Evolutionary conservation across 441 rosid genomes (phyloP).

Genomic region (Adansonia grandidieri): DNA sequence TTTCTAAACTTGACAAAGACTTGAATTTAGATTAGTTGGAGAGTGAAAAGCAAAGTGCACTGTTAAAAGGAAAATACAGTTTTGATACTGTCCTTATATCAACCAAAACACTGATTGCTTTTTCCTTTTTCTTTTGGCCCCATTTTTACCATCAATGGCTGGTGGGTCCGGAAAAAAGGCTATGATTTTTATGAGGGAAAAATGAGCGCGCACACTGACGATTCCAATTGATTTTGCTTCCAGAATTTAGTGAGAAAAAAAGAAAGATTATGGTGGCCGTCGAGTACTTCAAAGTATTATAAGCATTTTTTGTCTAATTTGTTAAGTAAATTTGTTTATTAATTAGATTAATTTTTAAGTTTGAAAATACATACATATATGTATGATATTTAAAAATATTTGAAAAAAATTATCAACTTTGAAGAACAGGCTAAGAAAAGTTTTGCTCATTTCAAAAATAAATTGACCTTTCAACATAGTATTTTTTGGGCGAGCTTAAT

Average conservation of each 20-base stretch:
- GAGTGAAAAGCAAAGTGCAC: not conserved
- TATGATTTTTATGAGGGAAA: not conserved
- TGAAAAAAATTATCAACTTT: too few relatives aligned
- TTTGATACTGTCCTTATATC: slow-evolving; percentile 23
- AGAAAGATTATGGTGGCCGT: not conserved
- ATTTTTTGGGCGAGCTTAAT: too few relatives aligned
- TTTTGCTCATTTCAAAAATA: too few relatives aligned
- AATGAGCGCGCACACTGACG: not conserved
- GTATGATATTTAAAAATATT: too few relatives aligned
- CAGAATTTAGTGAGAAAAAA: not conserved
- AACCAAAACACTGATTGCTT: slow-evolving; percentile 32
- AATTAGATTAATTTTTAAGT: too few relatives aligned
- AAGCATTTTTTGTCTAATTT: not conserved
- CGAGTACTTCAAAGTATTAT: not conserved
- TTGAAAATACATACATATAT: too few relatives aligned
- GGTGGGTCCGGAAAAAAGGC: slow-evolving; percentile 33
- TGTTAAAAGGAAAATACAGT: slow-evolving; percentile 23
- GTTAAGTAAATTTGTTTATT: too few relatives aligned
- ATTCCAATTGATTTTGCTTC: slow-evolving; percentile 32
- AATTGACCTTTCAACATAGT: too few relatives aligned
- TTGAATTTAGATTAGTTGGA: not conserved
- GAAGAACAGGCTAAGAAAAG: too few relatives aligned
- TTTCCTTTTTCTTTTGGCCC: slow-evolving; percentile 22
- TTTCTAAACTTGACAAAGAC: not conserved
- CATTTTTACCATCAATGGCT: slow-evolving; percentile 24